Conservation (phyloP, 768 basidiomycete genomes). For the Rhodocollybia butyracea region DNA sequence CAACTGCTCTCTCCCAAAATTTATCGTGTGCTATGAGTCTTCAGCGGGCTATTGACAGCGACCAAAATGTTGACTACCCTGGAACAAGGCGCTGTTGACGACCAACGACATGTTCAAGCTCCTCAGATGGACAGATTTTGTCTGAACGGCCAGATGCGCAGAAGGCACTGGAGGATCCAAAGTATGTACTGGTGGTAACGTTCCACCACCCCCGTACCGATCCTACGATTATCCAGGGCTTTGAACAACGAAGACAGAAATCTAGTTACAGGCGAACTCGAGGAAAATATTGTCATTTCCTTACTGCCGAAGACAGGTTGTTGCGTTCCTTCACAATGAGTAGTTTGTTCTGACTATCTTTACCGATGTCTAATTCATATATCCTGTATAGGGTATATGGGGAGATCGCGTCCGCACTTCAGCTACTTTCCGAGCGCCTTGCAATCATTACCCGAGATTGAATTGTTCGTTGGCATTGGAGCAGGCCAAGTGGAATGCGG, state of each 20-base stretch:
- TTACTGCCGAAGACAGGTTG: too few relatives aligned
- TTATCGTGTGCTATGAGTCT: constrained; percentile 39
- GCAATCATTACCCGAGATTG: constrained; percentile 40
- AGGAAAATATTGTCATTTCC: too few relatives aligned
- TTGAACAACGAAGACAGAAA: too few relatives aligned
- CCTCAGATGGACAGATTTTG: constrained; percentile 24
- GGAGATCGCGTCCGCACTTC: constrained; percentile 25
- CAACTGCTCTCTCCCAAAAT: constrained; percentile 32
- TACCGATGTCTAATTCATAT: neutral
- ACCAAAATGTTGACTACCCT: constrained; percentile 25
- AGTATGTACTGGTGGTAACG: too few relatives aligned
- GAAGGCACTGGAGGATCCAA: constrained; percentile 2
- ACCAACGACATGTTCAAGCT: constrained; percentile 38
- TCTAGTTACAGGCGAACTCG: too few relatives aligned
- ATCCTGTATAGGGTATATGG: constrained; percentile 31
- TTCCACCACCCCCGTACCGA: too few relatives aligned
- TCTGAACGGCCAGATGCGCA: constrained; percentile 10
- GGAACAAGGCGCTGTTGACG: constrained; percentile 37
- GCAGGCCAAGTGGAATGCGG: too few relatives aligned
- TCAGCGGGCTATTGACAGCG: constrained; percentile 34
- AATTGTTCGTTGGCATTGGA: too few relatives aligned
- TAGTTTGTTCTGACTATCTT: neutral
- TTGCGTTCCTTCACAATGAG: too few relatives aligned
- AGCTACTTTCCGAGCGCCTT: constrained; percentile 35
- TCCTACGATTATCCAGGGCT: too few relatives aligned